Percentiles rank a stretch among this genome's conserved stretches.
phyloP scores from a whole-genome alignment of 352 stramenopile genomes.

The Phytophthora citrophthora region DNA sequence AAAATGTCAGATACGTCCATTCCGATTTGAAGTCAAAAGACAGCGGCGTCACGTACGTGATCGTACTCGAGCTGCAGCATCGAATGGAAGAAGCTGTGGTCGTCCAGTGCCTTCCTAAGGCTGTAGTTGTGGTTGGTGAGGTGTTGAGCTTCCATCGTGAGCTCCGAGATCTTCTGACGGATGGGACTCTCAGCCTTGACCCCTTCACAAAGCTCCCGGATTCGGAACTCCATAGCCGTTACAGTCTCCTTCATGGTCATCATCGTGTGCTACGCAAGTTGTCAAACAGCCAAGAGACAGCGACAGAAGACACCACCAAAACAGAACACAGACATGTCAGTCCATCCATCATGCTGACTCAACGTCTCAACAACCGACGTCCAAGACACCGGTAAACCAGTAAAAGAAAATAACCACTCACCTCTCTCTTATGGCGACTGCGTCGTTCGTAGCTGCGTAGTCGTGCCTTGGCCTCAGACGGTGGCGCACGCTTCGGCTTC shows the following conservation, averaged over 20 bases:
- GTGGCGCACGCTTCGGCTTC: constrained; percentile 48
- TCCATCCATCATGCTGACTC: constrained; percentile 14
- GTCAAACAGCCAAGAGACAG: constrained; percentile 15
- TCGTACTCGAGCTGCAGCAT: constrained; percentile 69
- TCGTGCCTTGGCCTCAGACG: constrained; percentile 46
- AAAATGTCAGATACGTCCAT: constrained; percentile 1
- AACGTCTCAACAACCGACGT: background rate
- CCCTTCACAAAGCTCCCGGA: constrained; percentile 39
- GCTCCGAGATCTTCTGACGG: constrained; percentile 40
- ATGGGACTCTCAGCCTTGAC: constrained; percentile 19
- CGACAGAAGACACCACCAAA: constrained; percentile 11
- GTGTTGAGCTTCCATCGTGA: constrained; percentile 48
- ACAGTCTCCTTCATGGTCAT: constrained; percentile 60
- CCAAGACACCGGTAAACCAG: constrained; percentile 1
- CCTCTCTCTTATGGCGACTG: constrained; percentile 60
- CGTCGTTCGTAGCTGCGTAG: constrained; percentile 62
- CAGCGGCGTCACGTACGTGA: constrained; percentile 43
- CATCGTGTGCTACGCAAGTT: constrained; percentile 51
- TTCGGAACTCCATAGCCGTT: constrained; percentile 39
- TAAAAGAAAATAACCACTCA: constrained; percentile 10
- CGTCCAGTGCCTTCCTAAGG: constrained; percentile 52
- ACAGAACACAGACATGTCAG: constrained; percentile 13
- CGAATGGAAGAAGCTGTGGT: constrained; percentile 65
- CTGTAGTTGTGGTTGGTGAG: constrained; percentile 63
- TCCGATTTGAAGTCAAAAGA: background rate